A percentile compares a stretch with the other conserved stretches of the same genome.
phyloP scores from a whole-genome alignment of 257 asterid species.

The Solanum habrochaites region DNA sequence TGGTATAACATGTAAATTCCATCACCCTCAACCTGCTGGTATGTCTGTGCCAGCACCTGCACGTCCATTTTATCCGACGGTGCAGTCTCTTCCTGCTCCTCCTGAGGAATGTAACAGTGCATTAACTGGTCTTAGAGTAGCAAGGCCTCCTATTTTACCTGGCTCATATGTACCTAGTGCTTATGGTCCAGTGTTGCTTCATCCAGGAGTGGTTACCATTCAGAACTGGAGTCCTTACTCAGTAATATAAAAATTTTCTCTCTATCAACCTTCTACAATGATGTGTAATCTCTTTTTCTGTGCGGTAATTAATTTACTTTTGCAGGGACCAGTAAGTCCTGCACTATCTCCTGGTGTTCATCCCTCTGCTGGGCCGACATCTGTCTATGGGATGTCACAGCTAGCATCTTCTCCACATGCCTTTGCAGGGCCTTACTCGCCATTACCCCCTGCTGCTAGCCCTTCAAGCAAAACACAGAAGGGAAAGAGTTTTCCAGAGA shows the following conservation, averaged over 20 bases:
- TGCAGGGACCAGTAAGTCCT: constrained; percentile 62
- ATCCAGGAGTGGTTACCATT: constrained; percentile 60
- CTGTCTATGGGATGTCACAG: constrained; percentile 50
- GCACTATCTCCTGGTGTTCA: constrained; percentile 57
- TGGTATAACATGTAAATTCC: constrained; percentile 78
- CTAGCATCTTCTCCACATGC: constrained; percentile 46
- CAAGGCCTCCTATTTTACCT: constrained; percentile 62
- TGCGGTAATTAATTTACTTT: constrained; percentile 8
- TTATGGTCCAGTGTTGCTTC: constrained; percentile 67
- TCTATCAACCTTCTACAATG: not conserved
- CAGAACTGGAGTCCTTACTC: constrained; percentile 73
- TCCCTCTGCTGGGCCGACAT: constrained; percentile 36
- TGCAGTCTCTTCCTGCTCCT: constrained; percentile 66
- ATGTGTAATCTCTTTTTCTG: not conserved
- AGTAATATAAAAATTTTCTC: constrained; percentile 18
- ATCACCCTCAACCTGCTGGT: constrained; percentile 78
- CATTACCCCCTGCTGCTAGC: constrained; percentile 31
- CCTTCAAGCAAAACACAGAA: constrained; percentile 23
- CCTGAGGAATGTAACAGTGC: constrained; percentile 45
- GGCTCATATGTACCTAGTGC: constrained; percentile 64
- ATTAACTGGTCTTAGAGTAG: constrained; percentile 34
- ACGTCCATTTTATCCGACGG: constrained; percentile 75
- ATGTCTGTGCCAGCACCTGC: constrained; percentile 57
- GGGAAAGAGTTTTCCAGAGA: constrained; percentile 58
- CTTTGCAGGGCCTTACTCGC: constrained; percentile 39